Conservation (phyloP, 495 filamentous ascomycete species). For the Trichoderma erinaceum region DNA sequence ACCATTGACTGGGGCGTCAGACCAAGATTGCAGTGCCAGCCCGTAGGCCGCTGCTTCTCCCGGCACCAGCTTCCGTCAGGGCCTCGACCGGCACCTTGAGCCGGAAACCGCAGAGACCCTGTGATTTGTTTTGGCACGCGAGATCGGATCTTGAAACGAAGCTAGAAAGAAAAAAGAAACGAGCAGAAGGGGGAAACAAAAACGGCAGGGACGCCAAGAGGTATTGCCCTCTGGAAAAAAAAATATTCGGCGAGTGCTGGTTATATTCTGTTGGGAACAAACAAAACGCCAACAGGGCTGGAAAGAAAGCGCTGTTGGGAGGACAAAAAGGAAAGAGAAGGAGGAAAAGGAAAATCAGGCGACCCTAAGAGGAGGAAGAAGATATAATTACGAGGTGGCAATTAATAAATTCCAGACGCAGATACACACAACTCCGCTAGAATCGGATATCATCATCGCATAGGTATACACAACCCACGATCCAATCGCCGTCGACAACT, state of each 20-base stretch:
- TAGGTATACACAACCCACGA: background rate
- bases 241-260: background rate
- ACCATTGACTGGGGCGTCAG: conserved; percentile 9
- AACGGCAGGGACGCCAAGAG: background rate
- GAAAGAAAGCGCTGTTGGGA: background rate
- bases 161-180: background rate
- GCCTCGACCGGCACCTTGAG: conserved; percentile 1
- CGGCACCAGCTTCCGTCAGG: background rate
- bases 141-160: background rate
- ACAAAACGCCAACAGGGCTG: background rate
- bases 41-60: conserved; percentile 13
- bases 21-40: conserved; percentile 8
- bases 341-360: background rate
- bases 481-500: background rate
- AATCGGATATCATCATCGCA: background rate
- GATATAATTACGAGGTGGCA: background rate
- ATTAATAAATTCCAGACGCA: background rate
- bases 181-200: background rate
- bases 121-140: background rate
- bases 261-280: background rate
- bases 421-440: background rate
- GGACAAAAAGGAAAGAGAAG: background rate
- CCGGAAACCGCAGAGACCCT: background rate
- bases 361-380: background rate
- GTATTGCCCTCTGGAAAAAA: background rate